phyloP scores from a whole-genome alignment of 345 rosid species.

The Heritiera fomes region DNA sequence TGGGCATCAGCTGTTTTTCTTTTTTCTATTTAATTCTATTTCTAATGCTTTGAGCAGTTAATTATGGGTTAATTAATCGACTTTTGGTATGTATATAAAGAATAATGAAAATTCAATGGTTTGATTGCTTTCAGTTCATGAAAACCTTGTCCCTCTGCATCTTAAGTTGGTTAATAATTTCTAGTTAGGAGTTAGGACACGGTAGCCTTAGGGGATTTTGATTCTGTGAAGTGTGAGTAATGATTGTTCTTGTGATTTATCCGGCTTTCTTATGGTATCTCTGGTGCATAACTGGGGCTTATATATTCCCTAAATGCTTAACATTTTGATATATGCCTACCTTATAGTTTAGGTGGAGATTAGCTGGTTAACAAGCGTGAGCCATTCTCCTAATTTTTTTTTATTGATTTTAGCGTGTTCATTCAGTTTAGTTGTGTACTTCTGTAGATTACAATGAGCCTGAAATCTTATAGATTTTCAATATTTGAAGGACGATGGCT shows the following conservation, averaged over 20 bases:
- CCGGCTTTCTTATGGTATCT: not conserved
- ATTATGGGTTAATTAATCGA: conserved; percentile 19
- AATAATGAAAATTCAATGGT: not conserved
- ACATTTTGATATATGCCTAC: not conserved
- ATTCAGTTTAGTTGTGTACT: not conserved
- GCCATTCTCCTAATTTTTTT: not conserved
- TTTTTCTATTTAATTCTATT: not conserved
- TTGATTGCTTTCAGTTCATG: conserved; percentile 8
- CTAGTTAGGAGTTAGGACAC: conserved; percentile 4
- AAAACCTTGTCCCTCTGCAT: not conserved
- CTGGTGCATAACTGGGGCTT: not conserved
- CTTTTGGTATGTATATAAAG: conserved; percentile 4
- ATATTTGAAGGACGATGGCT: not conserved
- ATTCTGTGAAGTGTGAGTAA: not conserved
- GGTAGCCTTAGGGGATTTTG: not conserved
- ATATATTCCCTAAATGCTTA: not conserved
- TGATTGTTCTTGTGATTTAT: not conserved
- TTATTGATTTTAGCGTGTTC: not conserved
- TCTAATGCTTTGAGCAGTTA: conserved; percentile 8
- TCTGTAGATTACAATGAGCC: not conserved
- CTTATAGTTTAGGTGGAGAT: not conserved
- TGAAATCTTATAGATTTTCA: not conserved
- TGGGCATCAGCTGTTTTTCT: not conserved
- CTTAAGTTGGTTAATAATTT: not conserved
- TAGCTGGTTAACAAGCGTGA: not conserved